A percentile compares a stretch with the other conserved stretches of the same genome.
Evolutionary conservation across 2,329 filamentous ascomycete species (phyloP).

Genomic region (Fusarium sp.): DNA sequence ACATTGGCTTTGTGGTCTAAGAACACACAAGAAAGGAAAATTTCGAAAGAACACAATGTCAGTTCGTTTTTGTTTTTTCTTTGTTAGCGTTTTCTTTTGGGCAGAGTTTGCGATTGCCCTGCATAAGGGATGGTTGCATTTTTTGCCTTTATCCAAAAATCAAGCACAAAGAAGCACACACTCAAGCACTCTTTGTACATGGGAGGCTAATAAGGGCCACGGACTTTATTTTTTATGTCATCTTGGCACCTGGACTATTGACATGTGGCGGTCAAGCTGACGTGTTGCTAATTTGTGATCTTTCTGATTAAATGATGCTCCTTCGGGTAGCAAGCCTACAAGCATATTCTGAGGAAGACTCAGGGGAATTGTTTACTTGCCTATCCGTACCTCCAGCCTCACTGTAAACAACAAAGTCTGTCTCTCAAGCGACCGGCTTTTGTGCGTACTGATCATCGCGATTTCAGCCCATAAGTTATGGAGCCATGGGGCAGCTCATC

Average conservation of each 20-base stretch:
- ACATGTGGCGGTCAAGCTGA: slow-evolving; percentile 35
- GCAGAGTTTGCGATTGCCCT: slow-evolving; percentile 1
- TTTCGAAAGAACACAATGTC: background rate
- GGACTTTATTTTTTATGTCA: slow-evolving; percentile 6
- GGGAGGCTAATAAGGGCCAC: slow-evolving; percentile 1
- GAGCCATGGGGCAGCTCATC: slow-evolving; percentile 22
- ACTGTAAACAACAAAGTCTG: slow-evolving; percentile 4
- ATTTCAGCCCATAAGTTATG: slow-evolving; percentile 34
- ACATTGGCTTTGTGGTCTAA: slow-evolving; percentile 9
- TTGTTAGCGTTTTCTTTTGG: slow-evolving; percentile 14
- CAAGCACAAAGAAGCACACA: background rate
- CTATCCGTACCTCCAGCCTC: background rate
- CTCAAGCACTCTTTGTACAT: slow-evolving; percentile 8
- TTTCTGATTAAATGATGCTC: slow-evolving; percentile 6
- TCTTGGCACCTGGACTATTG: slow-evolving; percentile 17
- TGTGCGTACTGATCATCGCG: slow-evolving; percentile 1
- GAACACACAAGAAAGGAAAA: background rate
- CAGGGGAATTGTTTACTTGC: slow-evolving; percentile 7
- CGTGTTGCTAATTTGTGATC: slow-evolving; percentile 24
- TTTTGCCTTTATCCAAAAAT: slow-evolving; percentile 11
- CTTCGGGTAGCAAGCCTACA: slow-evolving; percentile 16
- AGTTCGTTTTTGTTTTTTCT: slow-evolving; percentile 3
- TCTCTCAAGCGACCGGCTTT: slow-evolving; percentile 22
- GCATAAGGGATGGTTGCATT: slow-evolving; percentile 17
- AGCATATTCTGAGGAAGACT: background rate